Evolutionary conservation across 2,329 filamentous ascomycete genomes (phyloP).

Genomic region (Cytospora piceicola): DNA sequence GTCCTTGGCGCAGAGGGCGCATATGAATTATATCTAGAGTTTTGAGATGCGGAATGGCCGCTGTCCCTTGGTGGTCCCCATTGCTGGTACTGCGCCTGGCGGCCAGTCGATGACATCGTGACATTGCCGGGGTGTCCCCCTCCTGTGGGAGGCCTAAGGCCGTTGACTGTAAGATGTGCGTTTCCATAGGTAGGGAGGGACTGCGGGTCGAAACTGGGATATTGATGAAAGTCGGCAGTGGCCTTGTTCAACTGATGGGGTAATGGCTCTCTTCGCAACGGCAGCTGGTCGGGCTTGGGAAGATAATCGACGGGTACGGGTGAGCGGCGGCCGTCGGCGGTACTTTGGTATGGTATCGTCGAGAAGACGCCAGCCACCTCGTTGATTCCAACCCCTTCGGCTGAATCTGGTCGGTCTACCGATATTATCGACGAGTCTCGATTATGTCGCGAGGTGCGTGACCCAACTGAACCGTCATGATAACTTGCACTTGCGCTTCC

Average conservation of each 20-base stretch:
- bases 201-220: slow-evolving; percentile 71
- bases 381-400: slow-evolving; percentile 66
- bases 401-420: slow-evolving; percentile 67
- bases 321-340: slow-evolving; percentile 66
- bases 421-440: slow-evolving; percentile 74
- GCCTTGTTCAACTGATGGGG: slow-evolving; percentile 84
- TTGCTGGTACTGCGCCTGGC: slow-evolving; percentile 76
- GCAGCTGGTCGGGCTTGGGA: slow-evolving; percentile 66
- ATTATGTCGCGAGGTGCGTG: slow-evolving; percentile 75
- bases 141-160: slow-evolving; percentile 62
- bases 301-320: slow-evolving; percentile 76
- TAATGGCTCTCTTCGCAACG: slow-evolving; percentile 70
- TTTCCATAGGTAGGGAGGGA: slow-evolving; percentile 52
- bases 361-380: slow-evolving; percentile 83
- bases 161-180: slow-evolving; percentile 57
- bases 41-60: slow-evolving; percentile 55
- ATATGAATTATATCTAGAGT: slow-evolving; percentile 68
- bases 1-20: slow-evolving; percentile 62
- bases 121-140: slow-evolving; percentile 54
- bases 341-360: slow-evolving; percentile 82
- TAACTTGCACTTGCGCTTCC: slow-evolving; percentile 35
- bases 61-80: slow-evolving; percentile 68
- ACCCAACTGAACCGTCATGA: slow-evolving; percentile 55
- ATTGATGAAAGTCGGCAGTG: slow-evolving; percentile 83
- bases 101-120: slow-evolving; percentile 72